Evolutionary conservation across 2,329 filamentous ascomycete genomes (phyloP), one percentile per base, ranked within the genome.

Genomic region (Harringtonia aguacate): DNA sequence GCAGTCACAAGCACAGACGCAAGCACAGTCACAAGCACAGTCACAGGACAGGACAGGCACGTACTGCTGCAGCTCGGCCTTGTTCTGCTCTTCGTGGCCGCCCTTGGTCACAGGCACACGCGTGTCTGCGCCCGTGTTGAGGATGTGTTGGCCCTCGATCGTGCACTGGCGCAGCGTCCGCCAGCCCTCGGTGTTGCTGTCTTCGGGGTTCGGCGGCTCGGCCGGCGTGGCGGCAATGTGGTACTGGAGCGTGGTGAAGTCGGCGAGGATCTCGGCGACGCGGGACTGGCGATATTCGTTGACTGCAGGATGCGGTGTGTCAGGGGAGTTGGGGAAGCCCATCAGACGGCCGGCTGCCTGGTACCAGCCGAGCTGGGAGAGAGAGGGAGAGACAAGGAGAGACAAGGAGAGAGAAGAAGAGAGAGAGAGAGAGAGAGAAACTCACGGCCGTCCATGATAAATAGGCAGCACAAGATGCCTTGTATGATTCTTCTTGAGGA

Each of bases 141-240:
- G 68, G 51, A 82, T 80, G 60, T 79, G 69, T 55, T 79, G 76
- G 8, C 77, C 77, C 53, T 81, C 78, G 35, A 78, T 55, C 41
- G 69, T 65, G 61, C 77, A 81, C 60, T 82, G 77, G 35, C 77
- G 71, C 41, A 82, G 62, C 15, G 70, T 70, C 5, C 72, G 68
- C 75, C 76, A 82, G 20, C 77, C 78, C 50, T 79, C 75, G 13
- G 76, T 77, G 59, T 77, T 73, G 55, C 79, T 77, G 55, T 81
- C 78, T 43, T 74, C 69, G 46, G 65, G 61, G 58, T 77, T 61
- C 4, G 61, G 54, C 8, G 78, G 75, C n/a, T 76, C 67, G 43
- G 67, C 67, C 13, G 74, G 73, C 8, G 66, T 72, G 10, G 69
- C 68, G 29, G 77, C 72, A 55, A 82, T 81, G 57, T 72, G 75